Base-by-base conservation (phyloP, 345 rosid species). In the Gossypium rotundifolium region DNA sequence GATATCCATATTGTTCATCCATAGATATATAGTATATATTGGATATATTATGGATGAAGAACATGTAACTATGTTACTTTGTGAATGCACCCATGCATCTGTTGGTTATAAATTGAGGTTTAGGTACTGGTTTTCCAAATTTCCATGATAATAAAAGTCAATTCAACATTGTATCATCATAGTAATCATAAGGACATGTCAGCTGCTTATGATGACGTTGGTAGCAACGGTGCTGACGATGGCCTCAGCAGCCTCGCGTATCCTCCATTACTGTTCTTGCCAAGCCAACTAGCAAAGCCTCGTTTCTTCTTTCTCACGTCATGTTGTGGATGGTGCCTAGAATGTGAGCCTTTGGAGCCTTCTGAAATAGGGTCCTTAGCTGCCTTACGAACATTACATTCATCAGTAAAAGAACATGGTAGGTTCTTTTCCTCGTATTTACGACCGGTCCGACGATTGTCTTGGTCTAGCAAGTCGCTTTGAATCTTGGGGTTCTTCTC, bases 61-160 rank as follows among this genome's bases (percentile, higher is more conserved):
- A 55, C 25, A 55, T 9, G 20, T 4, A 9, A n/a, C n/a, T n/a
- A 10, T 11, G 3, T 2, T 46, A 46, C 10, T 12, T 46, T 46
- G 51, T 46, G 16, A 79, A 74, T 58, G 77, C 82, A 70, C 77
- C 81, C 29, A 84, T 81, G 55, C 82, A 81, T 4, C 70, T 57
- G 3, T 60, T 55, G 17, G 11, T 29, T 14, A 11, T 11, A 46
- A 46, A 45, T 45, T 45, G 48, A 45, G 7, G 48, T 45, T 45
- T 8, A 45, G 7, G 11, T 45, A 45, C 48, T 45, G 48, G 10
- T 45, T 29, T 29, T 29, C 33, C 33, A 29, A 29, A 29, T 45
- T 45, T 45, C 13, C 48, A 45, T 45, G 13, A 11, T 45, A 29
- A 45, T 53, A 17, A 53, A 17, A 53, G 18, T 54, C 23, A 54